phyloP scores from a whole-genome alignment of 768 basidiomycete genomes.

The Suillus subalutaceus region DNA sequence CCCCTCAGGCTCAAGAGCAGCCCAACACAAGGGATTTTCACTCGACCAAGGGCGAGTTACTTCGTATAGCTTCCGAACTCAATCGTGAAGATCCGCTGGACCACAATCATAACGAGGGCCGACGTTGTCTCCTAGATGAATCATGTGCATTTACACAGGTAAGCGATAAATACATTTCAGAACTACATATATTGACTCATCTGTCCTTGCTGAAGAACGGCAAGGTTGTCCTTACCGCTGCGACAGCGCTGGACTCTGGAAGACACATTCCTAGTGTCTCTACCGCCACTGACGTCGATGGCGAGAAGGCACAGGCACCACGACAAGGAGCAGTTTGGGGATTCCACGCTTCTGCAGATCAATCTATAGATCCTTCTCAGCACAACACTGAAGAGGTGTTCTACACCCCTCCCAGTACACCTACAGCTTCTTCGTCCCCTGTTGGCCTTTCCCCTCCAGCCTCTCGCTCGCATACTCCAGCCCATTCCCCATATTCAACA shows the following conservation, averaged over 20 bases:
- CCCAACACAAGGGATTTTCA: slow-evolving; percentile 47
- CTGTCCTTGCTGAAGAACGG: slow-evolving; percentile 11
- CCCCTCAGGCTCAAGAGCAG: slow-evolving; percentile 4
- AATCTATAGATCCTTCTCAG: not conserved
- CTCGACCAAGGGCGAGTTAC: slow-evolving; percentile 53
- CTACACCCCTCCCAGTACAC: slow-evolving; percentile 64
- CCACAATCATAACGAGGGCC: not conserved
- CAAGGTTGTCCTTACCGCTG: not conserved
- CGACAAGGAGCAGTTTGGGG: not conserved
- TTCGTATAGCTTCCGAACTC: slow-evolving; percentile 43
- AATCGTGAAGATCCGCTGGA: slow-evolving; percentile 6
- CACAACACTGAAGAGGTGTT: slow-evolving; percentile 49
- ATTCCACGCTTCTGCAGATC: slow-evolving; percentile 7
- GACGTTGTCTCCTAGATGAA: slow-evolving; percentile 14
- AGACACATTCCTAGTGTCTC: not conserved
- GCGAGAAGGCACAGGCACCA: not conserved
- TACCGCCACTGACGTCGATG: not conserved
- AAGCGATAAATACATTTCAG: slow-evolving; percentile 11
- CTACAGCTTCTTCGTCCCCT: slow-evolving; percentile 48
- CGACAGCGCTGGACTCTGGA: not conserved
- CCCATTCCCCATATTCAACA: slow-evolving; percentile 22
- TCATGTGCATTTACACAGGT: slow-evolving; percentile 22
- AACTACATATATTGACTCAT: slow-evolving; percentile 7
- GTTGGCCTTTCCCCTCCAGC: slow-evolving; percentile 31
- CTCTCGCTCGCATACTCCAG: slow-evolving; percentile 21